Percentiles rank a stretch among this genome's conserved stretches.
These are phyloP conservation scores for Ilex asprella DNA, from an alignment of 257 asterid species.

Conservation along the genomic window DNA sequence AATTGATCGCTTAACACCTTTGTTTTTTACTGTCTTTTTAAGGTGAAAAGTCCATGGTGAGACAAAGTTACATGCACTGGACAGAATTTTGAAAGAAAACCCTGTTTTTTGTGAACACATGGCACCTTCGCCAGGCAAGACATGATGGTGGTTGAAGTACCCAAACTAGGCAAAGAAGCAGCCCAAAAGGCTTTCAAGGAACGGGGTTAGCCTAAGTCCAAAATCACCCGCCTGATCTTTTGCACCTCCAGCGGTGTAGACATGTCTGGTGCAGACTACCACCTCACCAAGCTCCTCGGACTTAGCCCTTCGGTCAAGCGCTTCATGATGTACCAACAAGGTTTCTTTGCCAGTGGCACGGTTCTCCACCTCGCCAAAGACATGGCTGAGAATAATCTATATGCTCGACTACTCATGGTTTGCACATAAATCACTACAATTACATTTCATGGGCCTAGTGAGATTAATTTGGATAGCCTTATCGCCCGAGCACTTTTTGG, in stretches of 20 bases:
- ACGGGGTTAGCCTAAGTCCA: constrained; percentile 85
- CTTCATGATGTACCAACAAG: constrained; percentile 31
- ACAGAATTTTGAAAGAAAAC: constrained; percentile 47
- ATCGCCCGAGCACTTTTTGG: too few species aligned
- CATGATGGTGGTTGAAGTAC: constrained; percentile 68
- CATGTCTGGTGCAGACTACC: constrained; percentile 88
- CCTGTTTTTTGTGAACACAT: constrained; percentile 52
- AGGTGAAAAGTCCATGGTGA: constrained; percentile 73
- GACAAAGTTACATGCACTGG: constrained; percentile 53
- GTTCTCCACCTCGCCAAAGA: too few species aligned
- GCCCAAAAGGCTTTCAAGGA: constrained; percentile 77
- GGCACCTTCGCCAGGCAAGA: constrained; percentile 79
- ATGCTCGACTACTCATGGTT: too few species aligned
- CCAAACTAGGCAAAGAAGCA: constrained; percentile 75
- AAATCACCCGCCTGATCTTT: constrained; percentile 65
- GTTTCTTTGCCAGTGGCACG: too few species aligned
- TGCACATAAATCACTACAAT: too few species aligned
- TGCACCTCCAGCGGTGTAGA: constrained; percentile 84
- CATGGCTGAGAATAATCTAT: too few species aligned
- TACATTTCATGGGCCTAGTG: too few species aligned
- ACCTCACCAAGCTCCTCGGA: constrained; percentile 67
- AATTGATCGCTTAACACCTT: too few species aligned
- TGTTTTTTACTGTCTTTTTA: neutral
- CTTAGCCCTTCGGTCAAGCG: constrained; percentile 64
- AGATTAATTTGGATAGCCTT: too few species aligned